Percentiles rank a stretch among this genome's conserved stretches.
Evolutionary conservation across 345 rosid genomes (phyloP).

Genomic region (Acer campestre): DNA sequence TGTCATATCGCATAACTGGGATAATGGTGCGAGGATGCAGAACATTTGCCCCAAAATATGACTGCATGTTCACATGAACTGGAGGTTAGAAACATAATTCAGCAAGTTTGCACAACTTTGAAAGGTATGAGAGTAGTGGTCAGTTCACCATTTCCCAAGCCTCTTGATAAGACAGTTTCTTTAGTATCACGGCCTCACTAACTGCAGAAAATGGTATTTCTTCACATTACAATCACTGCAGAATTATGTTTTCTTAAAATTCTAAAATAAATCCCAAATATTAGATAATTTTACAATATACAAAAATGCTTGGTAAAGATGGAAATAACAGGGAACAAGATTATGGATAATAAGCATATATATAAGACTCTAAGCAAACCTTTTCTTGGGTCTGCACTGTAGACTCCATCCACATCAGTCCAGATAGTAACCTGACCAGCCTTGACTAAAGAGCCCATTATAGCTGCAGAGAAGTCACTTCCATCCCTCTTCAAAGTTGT

Average conservation of each 20-base stretch:
- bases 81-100: conserved; percentile 22
- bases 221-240: conserved; percentile 20
- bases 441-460: conserved; percentile 84
- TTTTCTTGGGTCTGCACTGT: conserved; percentile 98
- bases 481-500: conserved; percentile 99
- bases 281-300: background rate
- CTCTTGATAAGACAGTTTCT: conserved; percentile 91
- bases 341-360: background rate
- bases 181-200: conserved; percentile 92
- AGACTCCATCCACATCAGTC: conserved; percentile 99
- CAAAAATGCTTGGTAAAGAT: background rate
- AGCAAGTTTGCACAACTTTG: conserved; percentile 20
- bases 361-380: conserved; percentile 44
- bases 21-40: conserved; percentile 98
- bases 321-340: background rate
- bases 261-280: background rate
- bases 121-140: conserved; percentile 21
- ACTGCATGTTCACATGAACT: conserved; percentile 59
- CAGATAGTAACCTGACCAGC: conserved; percentile 92
- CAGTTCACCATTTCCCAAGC: conserved; percentile 98
- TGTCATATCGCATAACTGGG: conserved; percentile 90
- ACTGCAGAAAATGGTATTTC: conserved; percentile 51
- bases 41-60: conserved; percentile 98
- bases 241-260: conserved; percentile 12
- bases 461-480: conserved; percentile 98